These are phyloP conservation scores for Skeletonema menzelii DNA, from an alignment of 108 stramenopile genomes.

Conservation along the genomic window DNA sequence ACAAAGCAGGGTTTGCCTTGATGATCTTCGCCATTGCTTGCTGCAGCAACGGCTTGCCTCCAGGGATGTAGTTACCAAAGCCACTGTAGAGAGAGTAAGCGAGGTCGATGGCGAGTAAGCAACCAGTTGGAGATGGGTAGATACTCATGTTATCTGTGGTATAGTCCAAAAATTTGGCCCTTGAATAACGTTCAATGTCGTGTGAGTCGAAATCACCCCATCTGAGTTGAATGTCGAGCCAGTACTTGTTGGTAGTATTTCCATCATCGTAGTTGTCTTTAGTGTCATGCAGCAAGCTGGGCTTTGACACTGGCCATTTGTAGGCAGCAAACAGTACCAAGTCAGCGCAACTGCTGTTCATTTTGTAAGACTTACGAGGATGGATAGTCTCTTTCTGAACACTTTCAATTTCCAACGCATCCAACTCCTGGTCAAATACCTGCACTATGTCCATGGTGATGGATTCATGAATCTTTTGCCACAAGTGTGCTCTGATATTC, in stretches of 20 bases:
- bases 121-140: slow-evolving; percentile 98
- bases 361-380: slow-evolving; percentile 99
- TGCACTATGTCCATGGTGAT: slow-evolving; percentile 99
- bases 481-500: slow-evolving; percentile 89
- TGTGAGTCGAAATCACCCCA: slow-evolving; percentile 99
- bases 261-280: slow-evolving; percentile 95
- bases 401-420: slow-evolving; percentile 97
- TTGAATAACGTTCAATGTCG: slow-evolving; percentile 97
- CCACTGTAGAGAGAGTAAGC: slow-evolving; percentile 98
- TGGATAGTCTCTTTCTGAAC: slow-evolving; percentile 99
- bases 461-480: slow-evolving; percentile 99
- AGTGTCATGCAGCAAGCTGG: slow-evolving; percentile 96
- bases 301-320: slow-evolving; percentile 98
- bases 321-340: slow-evolving; percentile 97
- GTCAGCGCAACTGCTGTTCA: slow-evolving; percentile 99
- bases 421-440: slow-evolving; percentile 98
- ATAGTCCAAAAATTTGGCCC: slow-evolving; percentile 99
- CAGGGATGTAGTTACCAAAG: slow-evolving; percentile 98
- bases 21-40: slow-evolving; percentile 99
- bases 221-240: slow-evolving; percentile 98
- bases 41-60: slow-evolving; percentile 96
- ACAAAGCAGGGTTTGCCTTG: slow-evolving; percentile 99
- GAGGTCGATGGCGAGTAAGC: slow-evolving; percentile 94
- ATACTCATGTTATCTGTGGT: slow-evolving; percentile 99
- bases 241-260: slow-evolving; percentile 96